These are phyloP conservation scores for Paracoccidioides brasiliensis DNA, from an alignment of 2,329 filamentous ascomycete genomes.

Conservation along the genomic window DNA sequence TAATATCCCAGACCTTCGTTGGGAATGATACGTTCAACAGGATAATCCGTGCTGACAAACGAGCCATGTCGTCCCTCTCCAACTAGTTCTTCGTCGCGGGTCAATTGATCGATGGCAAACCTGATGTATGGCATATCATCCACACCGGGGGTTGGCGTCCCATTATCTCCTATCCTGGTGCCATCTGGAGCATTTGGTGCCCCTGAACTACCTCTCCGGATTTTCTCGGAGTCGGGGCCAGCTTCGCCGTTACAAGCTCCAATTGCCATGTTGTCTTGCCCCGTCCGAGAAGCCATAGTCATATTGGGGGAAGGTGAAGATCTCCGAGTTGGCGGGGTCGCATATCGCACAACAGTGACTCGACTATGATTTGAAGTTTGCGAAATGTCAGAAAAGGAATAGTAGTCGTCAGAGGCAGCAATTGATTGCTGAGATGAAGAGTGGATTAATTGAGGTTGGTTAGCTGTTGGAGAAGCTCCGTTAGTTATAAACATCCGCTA, in stretches of 20 bases:
- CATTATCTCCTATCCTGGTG: conserved; percentile 21
- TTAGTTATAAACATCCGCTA: conserved; percentile 8
- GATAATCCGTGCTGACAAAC: conserved; percentile 32
- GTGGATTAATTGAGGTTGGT: conserved; percentile 31
- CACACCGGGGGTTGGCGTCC: conserved; percentile 55
- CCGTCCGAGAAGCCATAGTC: conserved; percentile 20
- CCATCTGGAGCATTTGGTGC: conserved; percentile 16
- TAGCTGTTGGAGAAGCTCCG: conserved; percentile 21
- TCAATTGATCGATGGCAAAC: conserved; percentile 80
- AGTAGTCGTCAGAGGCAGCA: conserved; percentile 38
- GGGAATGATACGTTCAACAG: conserved; percentile 38
- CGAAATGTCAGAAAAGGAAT: conserved; percentile 33
- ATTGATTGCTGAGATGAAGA: conserved; percentile 35
- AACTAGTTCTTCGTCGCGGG: conserved; percentile 53
- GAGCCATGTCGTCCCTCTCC: conserved; percentile 41
- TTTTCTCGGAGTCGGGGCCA: not conserved
- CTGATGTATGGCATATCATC: conserved; percentile 82
- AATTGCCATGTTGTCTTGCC: conserved; percentile 15
- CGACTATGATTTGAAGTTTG: conserved; percentile 22
- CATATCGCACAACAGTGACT: conserved; percentile 29
- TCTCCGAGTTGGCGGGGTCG: conserved; percentile 30
- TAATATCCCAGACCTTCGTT: conserved; percentile 35
- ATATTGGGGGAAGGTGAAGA: conserved; percentile 17
- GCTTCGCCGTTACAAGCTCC: conserved; percentile 1
- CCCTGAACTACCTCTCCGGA: not conserved